Base-by-base conservation (phyloP, 2,329 filamentous ascomycete genomes). In the Fusarium beomiforme region DNA sequence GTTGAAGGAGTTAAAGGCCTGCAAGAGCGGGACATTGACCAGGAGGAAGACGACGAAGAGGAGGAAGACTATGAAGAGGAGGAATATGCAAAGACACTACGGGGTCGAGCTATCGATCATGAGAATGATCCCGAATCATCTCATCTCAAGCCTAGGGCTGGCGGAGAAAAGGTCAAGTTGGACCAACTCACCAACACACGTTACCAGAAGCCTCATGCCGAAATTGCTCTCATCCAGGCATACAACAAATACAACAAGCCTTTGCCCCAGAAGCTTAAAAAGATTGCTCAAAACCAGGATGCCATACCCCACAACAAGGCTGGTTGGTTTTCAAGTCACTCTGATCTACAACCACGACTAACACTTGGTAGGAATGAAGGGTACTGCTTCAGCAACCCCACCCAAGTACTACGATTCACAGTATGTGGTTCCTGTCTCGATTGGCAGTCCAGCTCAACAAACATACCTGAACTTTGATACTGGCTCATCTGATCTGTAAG, bases 391-490 rank as follows among this genome's bases (percentile, higher is more conserved):
- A 23, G 76, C 76, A 8, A 71, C 77, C 9, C 76, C 77, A 5
- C 77, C 83, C 2, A 67, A 73, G 31, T 78, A 79, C 51, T 75
- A 83, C 50, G 89, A 91, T 69, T 81, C 82, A 6, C 85, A 90
- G 76, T 91, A 90, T 62, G 81, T 90, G 33, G 85, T 87, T 60
- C 88, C 90, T 0, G 88, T 94, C 49, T 85, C 83, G 4, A 83
- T 94, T 68, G 92, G 92, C 46, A 86, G 76, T 3, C 85, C 85
- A 9, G 71, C 78, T 9, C 89, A 91, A 73, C 87, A 82, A 6
- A 78, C 93, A 69, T 86, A 89, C 64, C 78, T 94, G 66, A 91
- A 93, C 77, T 87, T 94, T 66, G 92, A 94, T 72, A 94, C 92
- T 17, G 81, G 81, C 6, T 83, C 81, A 16, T 73, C 91, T 85